Base-by-base conservation (phyloP, 306 rosid species). In the Lathyrus sativus region DNA sequence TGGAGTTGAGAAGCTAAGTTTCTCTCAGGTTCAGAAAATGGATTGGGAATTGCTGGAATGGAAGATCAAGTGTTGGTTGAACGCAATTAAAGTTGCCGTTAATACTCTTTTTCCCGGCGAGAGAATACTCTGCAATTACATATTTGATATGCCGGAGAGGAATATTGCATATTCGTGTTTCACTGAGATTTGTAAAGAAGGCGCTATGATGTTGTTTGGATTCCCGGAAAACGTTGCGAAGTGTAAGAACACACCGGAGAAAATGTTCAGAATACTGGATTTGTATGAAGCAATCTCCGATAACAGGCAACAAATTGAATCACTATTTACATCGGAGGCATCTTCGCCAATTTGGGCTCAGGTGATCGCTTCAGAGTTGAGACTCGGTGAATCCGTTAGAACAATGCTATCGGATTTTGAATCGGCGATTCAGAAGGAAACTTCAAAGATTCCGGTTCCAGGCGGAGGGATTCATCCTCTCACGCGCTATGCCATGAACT, bases 401-500 rank as follows among this genome's bases (percentile, higher is more conserved):
- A 51, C 79, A 0, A 88, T 84, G 82, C 49, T 91, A 6, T 8
- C 76, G 3, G 85, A 88, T 29, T 91, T 91, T 70, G 97, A 91
- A 74, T 38, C 79, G 24, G 91, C 89, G 31, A 87, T 92, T 18
- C 89, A 80, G 59, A 92, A 92, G 74, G 96, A 89, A 37, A 18
- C 66, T 0, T 86, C 96, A 3, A 87, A 82, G 67, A 68, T 33
- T n/a, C 71, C 89, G 0, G 85, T 89, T 2, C 93, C 91, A 0
- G 81, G 88, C 11, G 96, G 98, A 13, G 95, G 85, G 3, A 61
- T 85, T 72, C 98, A 92, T 75, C 98, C 96, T 0, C 87, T 92
- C n/a, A 89, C 98, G 7, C 98, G 98, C 33, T 92, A 92, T 76
- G 98, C 83, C 3, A 86, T 92, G 96, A 92, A 92, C 74, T 92